These are phyloP conservation scores for Saussurea involucrata DNA, from an alignment of 129 eudicot species.

Conservation along the genomic window DNA sequence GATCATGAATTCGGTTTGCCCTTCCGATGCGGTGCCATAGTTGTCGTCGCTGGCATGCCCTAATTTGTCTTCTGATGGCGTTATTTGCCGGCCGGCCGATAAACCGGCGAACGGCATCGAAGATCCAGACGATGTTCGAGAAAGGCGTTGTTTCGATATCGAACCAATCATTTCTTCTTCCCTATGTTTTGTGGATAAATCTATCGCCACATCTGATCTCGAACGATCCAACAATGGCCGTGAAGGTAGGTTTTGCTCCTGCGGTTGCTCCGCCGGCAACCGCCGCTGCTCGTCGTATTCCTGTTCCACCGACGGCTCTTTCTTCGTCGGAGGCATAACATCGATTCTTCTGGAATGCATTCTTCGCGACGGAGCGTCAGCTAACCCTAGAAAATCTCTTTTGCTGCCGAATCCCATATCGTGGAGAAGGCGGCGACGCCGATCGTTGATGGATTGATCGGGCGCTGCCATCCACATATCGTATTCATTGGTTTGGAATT, in stretches of 20 bases:
- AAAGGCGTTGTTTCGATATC: constrained; percentile 14
- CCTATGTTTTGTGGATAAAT: neutral
- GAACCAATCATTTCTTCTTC: constrained; percentile 25
- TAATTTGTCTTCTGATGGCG: constrained; percentile 6
- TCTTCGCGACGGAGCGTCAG: constrained; percentile 23
- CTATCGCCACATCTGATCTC: constrained; percentile 14
- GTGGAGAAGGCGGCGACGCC: constrained; percentile 63
- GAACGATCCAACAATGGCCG: constrained; percentile 12
- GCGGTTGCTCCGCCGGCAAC: neutral
- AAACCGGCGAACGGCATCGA: constrained; percentile 9
- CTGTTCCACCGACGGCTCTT: constrained; percentile 7
- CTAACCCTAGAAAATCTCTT: constrained; percentile 35
- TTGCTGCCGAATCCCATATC: constrained; percentile 84
- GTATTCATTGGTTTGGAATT: constrained; percentile 26
- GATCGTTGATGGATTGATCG: constrained; percentile 52
- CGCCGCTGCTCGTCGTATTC: neutral
- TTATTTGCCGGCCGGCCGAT: neutral
- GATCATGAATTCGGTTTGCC: constrained; percentile 24
- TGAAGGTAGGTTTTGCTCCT: neutral
- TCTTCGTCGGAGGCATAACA: neutral
- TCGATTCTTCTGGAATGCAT: neutral
- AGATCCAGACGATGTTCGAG: constrained; percentile 15
- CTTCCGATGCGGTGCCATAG: too few relatives aligned
- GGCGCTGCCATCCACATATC: constrained; percentile 91
- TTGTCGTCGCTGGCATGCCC: neutral